Evolutionary conservation across 345 rosid genomes (phyloP).

Genomic region (Eucalyptus albens): DNA sequence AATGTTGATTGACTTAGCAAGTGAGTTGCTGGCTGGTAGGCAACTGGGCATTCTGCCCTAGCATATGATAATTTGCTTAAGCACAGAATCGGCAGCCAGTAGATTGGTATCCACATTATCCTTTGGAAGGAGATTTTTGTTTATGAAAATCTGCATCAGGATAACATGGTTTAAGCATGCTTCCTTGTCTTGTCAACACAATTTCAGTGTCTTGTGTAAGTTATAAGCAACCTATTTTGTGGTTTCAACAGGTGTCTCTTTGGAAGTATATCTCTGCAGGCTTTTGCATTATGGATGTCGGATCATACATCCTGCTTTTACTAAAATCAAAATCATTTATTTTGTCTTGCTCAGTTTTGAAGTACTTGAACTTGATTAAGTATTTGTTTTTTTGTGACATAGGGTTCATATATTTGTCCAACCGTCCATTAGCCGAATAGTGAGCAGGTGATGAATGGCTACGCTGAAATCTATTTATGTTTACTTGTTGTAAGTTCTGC

Average conservation of each 20-base stretch:
- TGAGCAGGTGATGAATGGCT: conserved; percentile 56
- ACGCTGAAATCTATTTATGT: background rate
- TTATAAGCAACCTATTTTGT: background rate
- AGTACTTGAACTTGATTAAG: background rate
- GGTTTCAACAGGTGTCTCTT: background rate
- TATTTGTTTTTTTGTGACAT: conserved; percentile 10
- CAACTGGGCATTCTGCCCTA: background rate
- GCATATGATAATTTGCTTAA: background rate
- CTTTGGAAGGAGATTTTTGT: background rate
- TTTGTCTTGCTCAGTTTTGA: background rate
- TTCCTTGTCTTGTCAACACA: background rate
- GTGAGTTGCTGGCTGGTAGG: background rate
- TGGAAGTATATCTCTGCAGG: background rate
- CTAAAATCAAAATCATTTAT: background rate
- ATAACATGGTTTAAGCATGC: background rate
- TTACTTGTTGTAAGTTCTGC: background rate
- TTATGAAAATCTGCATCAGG: background rate
- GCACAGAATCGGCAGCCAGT: background rate
- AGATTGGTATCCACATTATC: background rate
- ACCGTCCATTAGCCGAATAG: conserved; percentile 82
- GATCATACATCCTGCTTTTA: background rate
- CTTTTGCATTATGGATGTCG: background rate
- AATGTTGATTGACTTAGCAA: background rate
- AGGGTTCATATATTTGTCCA: conserved; percentile 93
- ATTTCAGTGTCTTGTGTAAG: background rate